Conservation (phyloP, 2,329 filamentous ascomycete genomes). For the Phyllosticta citrichinensis region DNA sequence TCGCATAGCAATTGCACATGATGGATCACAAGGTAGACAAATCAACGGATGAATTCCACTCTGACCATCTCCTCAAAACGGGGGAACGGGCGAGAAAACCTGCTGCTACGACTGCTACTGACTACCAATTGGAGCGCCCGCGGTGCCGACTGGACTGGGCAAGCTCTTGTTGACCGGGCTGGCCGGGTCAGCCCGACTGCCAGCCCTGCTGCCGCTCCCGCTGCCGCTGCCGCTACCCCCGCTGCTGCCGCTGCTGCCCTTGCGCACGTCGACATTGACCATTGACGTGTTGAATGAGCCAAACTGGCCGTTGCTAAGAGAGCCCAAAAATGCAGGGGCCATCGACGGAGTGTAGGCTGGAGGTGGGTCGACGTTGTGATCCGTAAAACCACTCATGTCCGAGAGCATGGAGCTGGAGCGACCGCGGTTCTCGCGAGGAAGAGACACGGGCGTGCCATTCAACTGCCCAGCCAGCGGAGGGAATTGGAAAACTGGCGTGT, state of each 20-base stretch:
- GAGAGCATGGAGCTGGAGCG: constrained; percentile 44
- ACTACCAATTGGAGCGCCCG: not conserved
- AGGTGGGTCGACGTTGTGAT: constrained; percentile 29
- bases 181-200: constrained; percentile 28
- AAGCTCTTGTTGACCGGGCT: constrained; percentile 20
- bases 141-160: constrained; percentile 4
- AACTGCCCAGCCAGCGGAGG: constrained; percentile 21
- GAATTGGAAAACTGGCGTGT: constrained; percentile 28
- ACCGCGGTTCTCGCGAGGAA: constrained; percentile 30
- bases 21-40: not conserved
- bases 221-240: constrained; percentile 31
- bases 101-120: not conserved
- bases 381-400: constrained; percentile 42
- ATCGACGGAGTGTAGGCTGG: constrained; percentile 17
- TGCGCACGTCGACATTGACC: constrained; percentile 17
- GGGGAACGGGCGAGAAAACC: not conserved
- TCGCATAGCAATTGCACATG: too few relatives aligned
- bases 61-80: constrained; percentile 7
- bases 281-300: constrained; percentile 5
- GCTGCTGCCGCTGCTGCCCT: constrained; percentile 39
- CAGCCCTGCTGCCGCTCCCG: constrained; percentile 25
- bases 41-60: constrained; percentile 10
- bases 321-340: constrained; percentile 27
- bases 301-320: constrained; percentile 19
- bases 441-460: constrained; percentile 22